phyloP scores from a whole-genome alignment of 768 basidiomycete genomes.

The Kwoniella mangroviensis region DNA sequence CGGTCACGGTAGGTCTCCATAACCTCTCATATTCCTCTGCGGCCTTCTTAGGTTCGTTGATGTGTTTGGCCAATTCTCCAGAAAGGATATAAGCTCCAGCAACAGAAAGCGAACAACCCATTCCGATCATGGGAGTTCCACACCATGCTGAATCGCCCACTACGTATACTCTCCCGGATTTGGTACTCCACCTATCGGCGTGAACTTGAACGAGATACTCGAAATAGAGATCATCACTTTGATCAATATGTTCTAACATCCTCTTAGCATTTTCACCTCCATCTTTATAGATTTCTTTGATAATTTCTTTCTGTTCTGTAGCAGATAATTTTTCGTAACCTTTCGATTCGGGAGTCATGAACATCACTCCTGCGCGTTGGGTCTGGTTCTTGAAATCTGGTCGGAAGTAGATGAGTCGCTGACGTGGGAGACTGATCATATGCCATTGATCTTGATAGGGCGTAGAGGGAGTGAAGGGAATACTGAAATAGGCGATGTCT shows the following conservation, averaged over 20 bases:
- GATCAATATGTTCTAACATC: constrained; percentile 26
- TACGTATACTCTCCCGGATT: constrained; percentile 23
- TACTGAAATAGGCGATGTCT: constrained; percentile 35
- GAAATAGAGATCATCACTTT: constrained; percentile 38
- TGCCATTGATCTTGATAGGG: constrained; percentile 11
- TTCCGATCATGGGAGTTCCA: constrained; percentile 42
- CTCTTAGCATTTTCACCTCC: constrained; percentile 36
- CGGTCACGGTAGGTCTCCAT: constrained; percentile 3
- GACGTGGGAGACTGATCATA: not conserved
- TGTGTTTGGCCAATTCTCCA: constrained; percentile 25
- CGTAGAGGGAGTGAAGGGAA: constrained; percentile 9
- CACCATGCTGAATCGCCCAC: constrained; percentile 44
- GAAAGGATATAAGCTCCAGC: constrained; percentile 42
- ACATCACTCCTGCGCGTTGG: constrained; percentile 3
- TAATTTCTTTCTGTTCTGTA: constrained; percentile 20
- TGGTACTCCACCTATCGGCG: constrained; percentile 15
- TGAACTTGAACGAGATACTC: constrained; percentile 35
- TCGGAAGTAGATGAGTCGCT: not conserved
- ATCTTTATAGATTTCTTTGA: constrained; percentile 17
- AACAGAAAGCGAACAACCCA: constrained; percentile 40
- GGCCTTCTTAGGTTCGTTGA: not conserved
- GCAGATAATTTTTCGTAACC: constrained; percentile 27
- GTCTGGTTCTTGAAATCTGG: constrained; percentile 13
- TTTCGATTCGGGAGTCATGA: not conserved
- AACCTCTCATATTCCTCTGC: constrained; percentile 5